These are phyloP conservation scores for Auricularia heimuer DNA, from an alignment of 768 basidiomycete genomes.

Conservation along the genomic window DNA sequence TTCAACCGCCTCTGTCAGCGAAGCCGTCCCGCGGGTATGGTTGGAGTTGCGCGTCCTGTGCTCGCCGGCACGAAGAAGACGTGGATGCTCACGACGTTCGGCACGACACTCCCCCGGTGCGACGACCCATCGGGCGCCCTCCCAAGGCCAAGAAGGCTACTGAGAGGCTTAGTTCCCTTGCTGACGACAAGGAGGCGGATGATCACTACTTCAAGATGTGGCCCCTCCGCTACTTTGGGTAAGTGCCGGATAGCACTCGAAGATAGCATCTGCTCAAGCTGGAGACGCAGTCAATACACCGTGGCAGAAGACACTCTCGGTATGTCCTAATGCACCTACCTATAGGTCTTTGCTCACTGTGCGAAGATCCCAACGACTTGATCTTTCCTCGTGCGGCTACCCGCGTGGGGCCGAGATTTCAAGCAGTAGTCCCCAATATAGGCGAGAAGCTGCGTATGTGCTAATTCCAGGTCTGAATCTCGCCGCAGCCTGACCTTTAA, in stretches of 20 bases:
- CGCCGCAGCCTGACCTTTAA: neutral
- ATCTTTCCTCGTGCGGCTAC: constrained; percentile 92
- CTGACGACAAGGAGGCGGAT: constrained; percentile 60
- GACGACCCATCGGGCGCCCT: constrained; percentile 26
- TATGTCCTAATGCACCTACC: constrained; percentile 25
- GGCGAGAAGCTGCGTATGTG: constrained; percentile 17
- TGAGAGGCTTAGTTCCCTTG: constrained; percentile 37
- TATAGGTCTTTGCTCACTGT: constrained; percentile 17
- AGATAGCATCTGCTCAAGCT: constrained; percentile 3
- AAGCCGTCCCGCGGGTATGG: constrained; percentile 95
- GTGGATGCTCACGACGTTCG: constrained; percentile 68
- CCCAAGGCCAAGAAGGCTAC: constrained; percentile 55
- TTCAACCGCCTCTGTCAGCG: constrained; percentile 79
- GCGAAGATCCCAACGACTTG: constrained; percentile 84
- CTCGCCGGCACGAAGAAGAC: constrained; percentile 76
- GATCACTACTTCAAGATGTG: constrained; percentile 85
- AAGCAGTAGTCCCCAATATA: constrained; percentile 43
- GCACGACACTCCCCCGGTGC: constrained; percentile 35
- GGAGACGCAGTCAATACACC: constrained; percentile 63
- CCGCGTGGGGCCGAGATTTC: constrained; percentile 81
- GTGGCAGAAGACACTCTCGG: constrained; percentile 87
- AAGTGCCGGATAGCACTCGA: constrained; percentile 20
- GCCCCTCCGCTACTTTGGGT: constrained; percentile 98
- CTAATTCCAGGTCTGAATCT: neutral
- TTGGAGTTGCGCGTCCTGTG: constrained; percentile 95